Conservation (phyloP, 768 basidiomycete genomes). For the Termitomyces sp. region DNA sequence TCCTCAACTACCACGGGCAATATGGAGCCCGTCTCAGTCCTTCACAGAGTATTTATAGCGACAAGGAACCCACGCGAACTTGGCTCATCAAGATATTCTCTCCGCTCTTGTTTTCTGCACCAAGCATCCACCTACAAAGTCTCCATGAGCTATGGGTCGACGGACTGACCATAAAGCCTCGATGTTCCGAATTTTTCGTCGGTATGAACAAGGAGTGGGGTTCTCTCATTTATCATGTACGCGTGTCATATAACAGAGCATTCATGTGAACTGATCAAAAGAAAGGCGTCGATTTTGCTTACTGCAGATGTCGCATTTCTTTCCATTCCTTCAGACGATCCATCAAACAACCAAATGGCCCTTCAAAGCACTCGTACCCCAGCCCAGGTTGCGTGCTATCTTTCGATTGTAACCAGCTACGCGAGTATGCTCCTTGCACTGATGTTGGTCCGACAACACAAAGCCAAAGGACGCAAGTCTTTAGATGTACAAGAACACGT, state of each 20-base stretch:
- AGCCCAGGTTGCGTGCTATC: conserved; percentile 35
- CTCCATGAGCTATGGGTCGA: conserved; percentile 47
- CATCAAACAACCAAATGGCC: conserved; percentile 21
- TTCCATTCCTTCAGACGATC: conserved; percentile 35
- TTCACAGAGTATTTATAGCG: conserved; percentile 16
- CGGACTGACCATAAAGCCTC: conserved; percentile 25
- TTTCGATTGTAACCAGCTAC: conserved; percentile 36
- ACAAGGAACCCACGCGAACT: conserved; percentile 18
- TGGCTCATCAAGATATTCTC: conserved; percentile 39
- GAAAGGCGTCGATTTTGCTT: conserved; percentile 42
- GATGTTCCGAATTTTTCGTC: conserved; percentile 33
- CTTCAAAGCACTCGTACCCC: conserved; percentile 13
- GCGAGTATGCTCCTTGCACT: conserved; percentile 38
- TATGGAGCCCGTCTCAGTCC: conserved; percentile 34
- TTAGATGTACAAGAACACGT: conserved; percentile 10
- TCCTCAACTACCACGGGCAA: conserved; percentile 38
- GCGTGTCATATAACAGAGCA: conserved; percentile 3
- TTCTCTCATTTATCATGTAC: conserved; percentile 27
- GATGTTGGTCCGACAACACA: conserved; percentile 38
- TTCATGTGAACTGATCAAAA: conserved; percentile 22
- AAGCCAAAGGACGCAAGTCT: conserved; percentile 22
- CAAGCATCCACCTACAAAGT: conserved; percentile 33
- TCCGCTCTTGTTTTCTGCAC: conserved; percentile 38
- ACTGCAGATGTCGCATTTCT: conserved; percentile 45
- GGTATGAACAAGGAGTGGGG: conserved; percentile 24